These are phyloP conservation scores for Protea cynaroides DNA, from an alignment of 164 flowering plant species.

Conservation along the genomic window DNA sequence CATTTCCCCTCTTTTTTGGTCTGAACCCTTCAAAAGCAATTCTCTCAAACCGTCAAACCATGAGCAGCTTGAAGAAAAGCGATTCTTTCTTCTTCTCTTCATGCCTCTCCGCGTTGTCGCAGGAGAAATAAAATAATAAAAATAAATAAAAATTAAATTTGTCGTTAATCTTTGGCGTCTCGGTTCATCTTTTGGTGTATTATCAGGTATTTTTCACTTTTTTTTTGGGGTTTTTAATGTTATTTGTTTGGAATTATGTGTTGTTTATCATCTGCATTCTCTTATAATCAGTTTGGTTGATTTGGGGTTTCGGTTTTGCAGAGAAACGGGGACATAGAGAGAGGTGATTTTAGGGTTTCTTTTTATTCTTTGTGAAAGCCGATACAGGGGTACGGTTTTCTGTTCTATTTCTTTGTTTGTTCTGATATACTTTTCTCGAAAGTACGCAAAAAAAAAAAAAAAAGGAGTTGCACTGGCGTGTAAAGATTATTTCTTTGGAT, in stretches of 20 bases:
- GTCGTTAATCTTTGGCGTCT: not conserved
- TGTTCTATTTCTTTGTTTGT: not conserved
- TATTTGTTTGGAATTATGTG: not conserved
- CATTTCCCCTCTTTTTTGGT: not conserved
- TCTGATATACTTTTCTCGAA: not conserved
- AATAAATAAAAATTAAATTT: not conserved
- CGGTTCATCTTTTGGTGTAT: not conserved
- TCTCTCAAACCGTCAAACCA: not conserved
- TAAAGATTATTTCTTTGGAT: not conserved
- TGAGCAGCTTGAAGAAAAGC: not conserved
- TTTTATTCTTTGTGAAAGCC: not conserved
- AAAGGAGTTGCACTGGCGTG: not conserved
- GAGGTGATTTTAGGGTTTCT: conserved; percentile 13
- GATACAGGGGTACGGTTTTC: conserved; percentile 5
- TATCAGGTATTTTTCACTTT: not conserved
- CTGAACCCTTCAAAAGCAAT: not conserved
- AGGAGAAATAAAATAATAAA: not conserved
- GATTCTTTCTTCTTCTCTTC: not conserved
- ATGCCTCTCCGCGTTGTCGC: not conserved
- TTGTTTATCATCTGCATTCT: conserved; percentile 6
- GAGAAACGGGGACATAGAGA: not conserved
- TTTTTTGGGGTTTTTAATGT: not conserved
- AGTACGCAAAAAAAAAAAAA: too few species aligned
- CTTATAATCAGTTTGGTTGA: not conserved
- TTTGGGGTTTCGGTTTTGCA: conserved; percentile 6